phyloP scores from a whole-genome alignment of 176 grass and related monocot genomes.

The Zoysia japonica region DNA sequence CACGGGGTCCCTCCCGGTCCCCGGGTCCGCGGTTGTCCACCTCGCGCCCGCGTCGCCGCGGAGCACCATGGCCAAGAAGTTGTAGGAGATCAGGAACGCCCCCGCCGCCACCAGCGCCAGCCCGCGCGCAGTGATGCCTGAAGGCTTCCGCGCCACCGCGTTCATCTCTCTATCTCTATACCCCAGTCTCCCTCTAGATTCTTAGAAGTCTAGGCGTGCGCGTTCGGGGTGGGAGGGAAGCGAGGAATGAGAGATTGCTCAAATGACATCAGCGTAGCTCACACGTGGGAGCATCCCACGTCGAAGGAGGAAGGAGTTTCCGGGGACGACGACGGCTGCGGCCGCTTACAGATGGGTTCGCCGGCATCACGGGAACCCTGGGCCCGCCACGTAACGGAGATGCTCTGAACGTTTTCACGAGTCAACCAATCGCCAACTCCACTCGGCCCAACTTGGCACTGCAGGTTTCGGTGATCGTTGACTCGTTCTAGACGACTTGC shows the following conservation, averaged over 20 bases:
- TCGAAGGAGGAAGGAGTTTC: not conserved
- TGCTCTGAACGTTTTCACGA: not conserved
- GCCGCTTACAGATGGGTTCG: not conserved
- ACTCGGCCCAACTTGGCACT: not conserved
- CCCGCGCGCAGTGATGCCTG: not conserved
- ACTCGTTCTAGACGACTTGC: not conserved
- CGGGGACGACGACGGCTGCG: not conserved
- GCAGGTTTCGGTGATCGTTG: not conserved
- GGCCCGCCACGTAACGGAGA: not conserved
- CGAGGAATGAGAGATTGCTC: not conserved
- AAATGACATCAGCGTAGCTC: not conserved
- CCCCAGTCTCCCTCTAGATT: not conserved
- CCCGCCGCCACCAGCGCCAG: constrained; percentile 42
- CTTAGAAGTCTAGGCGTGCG: constrained; percentile 30
- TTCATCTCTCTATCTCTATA: constrained; percentile 22
- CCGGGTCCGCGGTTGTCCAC: not conserved
- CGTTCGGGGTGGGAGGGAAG: constrained; percentile 29
- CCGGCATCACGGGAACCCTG: rapidly evolving
- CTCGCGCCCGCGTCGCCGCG: constrained; percentile 7
- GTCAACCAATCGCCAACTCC: not conserved
- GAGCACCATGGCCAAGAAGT: constrained; percentile 44
- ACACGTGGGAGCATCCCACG: not conserved
- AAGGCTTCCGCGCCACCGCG: constrained; percentile 41
- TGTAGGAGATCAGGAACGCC: constrained; percentile 67
- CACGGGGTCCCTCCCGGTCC: constrained; percentile 41